phyloP scores from a whole-genome alignment of 768 basidiomycete species.

The Lentinula boryana region DNA sequence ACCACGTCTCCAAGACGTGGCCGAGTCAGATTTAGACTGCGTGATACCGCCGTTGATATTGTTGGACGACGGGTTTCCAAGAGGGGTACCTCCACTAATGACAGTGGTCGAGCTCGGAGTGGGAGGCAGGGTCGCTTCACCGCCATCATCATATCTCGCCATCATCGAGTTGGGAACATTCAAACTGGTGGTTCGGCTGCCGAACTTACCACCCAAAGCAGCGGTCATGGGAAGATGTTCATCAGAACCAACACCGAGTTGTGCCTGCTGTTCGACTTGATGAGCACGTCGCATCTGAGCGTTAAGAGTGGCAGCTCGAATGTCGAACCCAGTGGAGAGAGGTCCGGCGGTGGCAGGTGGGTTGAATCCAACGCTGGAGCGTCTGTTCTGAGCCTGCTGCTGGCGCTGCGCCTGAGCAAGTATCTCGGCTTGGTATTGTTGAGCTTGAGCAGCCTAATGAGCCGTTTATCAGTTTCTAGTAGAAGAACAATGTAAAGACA shows the following conservation, averaged over 20 bases:
- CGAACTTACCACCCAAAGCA: conserved; percentile 69
- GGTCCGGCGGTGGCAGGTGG: conserved; percentile 76
- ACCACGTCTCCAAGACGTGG: conserved; percentile 75
- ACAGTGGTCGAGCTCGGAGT: conserved; percentile 61
- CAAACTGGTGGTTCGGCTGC: conserved; percentile 47
- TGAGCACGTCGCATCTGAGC: conserved; percentile 61
- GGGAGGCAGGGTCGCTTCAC: conserved; percentile 41
- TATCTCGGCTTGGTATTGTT: conserved; percentile 72
- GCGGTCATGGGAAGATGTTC: conserved; percentile 80
- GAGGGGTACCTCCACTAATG: conserved; percentile 68
- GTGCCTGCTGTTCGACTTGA: conserved; percentile 63
- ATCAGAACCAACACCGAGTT: conserved; percentile 45
- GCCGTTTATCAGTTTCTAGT: conserved; percentile 7
- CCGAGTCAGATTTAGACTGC: conserved; percentile 80
- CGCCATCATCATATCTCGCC: conserved; percentile 30
- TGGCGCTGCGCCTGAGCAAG: conserved; percentile 53
- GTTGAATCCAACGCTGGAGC: conserved; percentile 40
- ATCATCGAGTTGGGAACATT: conserved; percentile 20
- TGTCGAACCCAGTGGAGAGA: conserved; percentile 54
- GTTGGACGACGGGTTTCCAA: conserved; percentile 48
- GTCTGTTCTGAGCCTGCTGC: conserved; percentile 38
- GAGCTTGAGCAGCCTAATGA: conserved; percentile 57
- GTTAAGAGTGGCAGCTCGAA: conserved; percentile 47
- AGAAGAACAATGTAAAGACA: conserved; percentile 7
- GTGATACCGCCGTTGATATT: conserved; percentile 23